Evolutionary conservation across 208 protist species (phyloP), one percentile per base, ranked within the genome.

Genomic region (Porcisia hertigi): DNA sequence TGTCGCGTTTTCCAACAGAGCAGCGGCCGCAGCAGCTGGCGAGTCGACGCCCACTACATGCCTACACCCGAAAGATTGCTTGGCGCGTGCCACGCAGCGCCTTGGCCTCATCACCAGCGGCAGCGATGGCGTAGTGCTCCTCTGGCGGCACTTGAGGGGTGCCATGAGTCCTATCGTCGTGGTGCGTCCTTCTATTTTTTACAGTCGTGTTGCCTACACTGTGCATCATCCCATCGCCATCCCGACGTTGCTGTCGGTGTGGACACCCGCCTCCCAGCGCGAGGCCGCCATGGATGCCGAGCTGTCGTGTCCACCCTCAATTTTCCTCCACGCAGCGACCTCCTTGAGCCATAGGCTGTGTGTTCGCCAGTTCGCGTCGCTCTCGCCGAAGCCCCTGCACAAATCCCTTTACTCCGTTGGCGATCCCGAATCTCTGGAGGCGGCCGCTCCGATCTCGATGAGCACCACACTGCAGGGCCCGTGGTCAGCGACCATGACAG

Each of bases 91-190:
- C 23, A 92, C 77, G 34, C 72, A 81, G 43, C 75, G 84, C 30
- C 80, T 96, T 1, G 86, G 92, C 57, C 89, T 96, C 69, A 84
- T 96, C 16, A 94, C 88, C 39, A 73, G 70, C 34, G 85, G 87
- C 41, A 69, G 39, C 69, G 88, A 94, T 63, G 86, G 83, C 14
- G 69, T 80, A 18, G 74, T 94, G 54, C 86, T 88, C 41, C 76
- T 96, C 34, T 96, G 92, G 90, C 79, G 83, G 20, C 79, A 78
- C 6, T 45, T 82, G 4, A 71, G 67, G 0, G 75, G 65, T 30
- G 16, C 66, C 43, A 85, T 89, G 85, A 71, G 71, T 54, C 82
- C 83, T 9, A 59, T 80, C 7, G 63, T 81, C 6, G 34, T 87
- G 34, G 69, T 80, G 25, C 76, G 81, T 34, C 53, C 72, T n/a